Base-by-base conservation (phyloP, 441 rosid genomes). In the Heliophila coronopifolia region DNA sequence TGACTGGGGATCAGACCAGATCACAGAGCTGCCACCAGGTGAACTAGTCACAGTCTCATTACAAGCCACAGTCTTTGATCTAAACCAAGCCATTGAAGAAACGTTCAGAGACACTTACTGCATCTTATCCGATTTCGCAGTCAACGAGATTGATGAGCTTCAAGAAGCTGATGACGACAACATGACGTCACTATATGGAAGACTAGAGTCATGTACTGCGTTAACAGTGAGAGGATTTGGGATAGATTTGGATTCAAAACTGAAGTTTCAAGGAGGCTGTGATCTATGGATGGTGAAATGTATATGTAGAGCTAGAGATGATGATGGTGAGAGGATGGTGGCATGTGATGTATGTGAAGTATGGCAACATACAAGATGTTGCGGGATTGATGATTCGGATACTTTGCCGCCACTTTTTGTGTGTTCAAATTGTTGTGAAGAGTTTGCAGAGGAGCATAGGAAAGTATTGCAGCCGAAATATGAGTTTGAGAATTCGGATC, bases 301-400 rank as follows among this genome's bases (percentile, higher is more conserved):
- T 16, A 65, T 51, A 32, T 82, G 93, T 52, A 93, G 96, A 39
- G 69, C 83, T 11, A 65, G 67, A 56, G 84, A 76, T 8, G 94
- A 91, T 26, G 96, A 91, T 36, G 96, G 90, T 3, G 94, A 86
- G 65, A 38, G 96, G 30, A 77, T 84, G 84, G 59, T 90, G 43
- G 56, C 77, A 0, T 86, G 98, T 46, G 98, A 84, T 45, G 79
- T 86, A 2, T 91, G 96, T 59, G 86, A 84, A 50, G 84, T 80
- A 38, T 79, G 95, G 96, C 94, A 86, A 54, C 96, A 91, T 14
- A 79, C 86, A 0, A 67, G 86, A 54, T 86, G 98, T 45, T 76
- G 76, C 18, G 90, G 84, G 0, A 84, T 91, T 4, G 71, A 73
- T 2, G 95, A 91, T 31, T 67, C 78, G 0, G 78, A 76, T 48